These are phyloP conservation scores for Ceratocystis papillata DNA, from an alignment of 2,329 filamentous ascomycete genomes.

Conservation along the genomic window DNA sequence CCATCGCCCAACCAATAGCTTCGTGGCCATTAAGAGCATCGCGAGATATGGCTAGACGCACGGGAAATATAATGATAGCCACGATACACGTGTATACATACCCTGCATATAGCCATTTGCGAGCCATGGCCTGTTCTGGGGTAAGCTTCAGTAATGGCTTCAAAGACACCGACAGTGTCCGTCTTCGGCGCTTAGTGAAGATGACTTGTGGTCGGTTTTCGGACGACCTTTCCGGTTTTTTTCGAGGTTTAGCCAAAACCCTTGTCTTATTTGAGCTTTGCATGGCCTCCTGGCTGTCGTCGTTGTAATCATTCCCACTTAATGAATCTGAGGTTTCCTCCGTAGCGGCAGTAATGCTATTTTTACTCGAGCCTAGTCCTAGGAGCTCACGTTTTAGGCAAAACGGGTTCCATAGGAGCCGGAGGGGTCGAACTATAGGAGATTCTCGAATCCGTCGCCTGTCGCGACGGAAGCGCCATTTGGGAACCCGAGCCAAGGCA, in stretches of 20 bases:
- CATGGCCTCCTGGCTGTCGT: slow-evolving; percentile 1
- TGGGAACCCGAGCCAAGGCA: slow-evolving; percentile 73
- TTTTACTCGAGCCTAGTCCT: slow-evolving; percentile 29
- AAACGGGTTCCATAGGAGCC: slow-evolving; percentile 16
- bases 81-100: slow-evolving; percentile 64
- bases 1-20: slow-evolving; percentile 83
- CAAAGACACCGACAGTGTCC: slow-evolving; percentile 51
- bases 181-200: slow-evolving; percentile 51
- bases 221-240: not conserved
- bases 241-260: slow-evolving; percentile 1
- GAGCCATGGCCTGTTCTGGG: slow-evolving; percentile 58
- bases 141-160: slow-evolving; percentile 73
- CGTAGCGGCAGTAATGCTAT: not conserved
- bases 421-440: slow-evolving; percentile 10
- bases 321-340: slow-evolving; percentile 9
- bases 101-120: slow-evolving; percentile 74
- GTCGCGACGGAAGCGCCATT: slow-evolving; percentile 69
- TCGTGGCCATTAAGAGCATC: slow-evolving; percentile 62
- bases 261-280: not conserved
- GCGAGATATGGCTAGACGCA: slow-evolving; percentile 57
- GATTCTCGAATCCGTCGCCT: not conserved
- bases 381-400: slow-evolving; percentile 22
- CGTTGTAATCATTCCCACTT: not conserved
- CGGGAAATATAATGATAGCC: slow-evolving; percentile 54
- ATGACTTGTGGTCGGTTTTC: not conserved